Conservation (phyloP, 225 moss, liverwort and hornwort species). For the Pseudoscleropodium purum region DNA sequence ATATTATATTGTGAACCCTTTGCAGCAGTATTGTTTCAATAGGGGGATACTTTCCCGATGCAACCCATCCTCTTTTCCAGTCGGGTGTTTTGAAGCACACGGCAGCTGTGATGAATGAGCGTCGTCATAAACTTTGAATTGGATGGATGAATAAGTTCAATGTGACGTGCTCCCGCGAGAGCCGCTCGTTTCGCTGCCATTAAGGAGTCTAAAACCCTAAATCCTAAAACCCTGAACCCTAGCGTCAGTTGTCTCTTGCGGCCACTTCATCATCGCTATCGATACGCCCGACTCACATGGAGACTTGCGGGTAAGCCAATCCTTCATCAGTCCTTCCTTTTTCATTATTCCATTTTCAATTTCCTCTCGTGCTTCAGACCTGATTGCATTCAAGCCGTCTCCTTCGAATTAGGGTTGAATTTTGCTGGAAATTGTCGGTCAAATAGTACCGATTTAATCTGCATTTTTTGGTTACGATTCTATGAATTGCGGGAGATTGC, state of each 20-base stretch:
- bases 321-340: neutral
- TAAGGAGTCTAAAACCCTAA: neutral
- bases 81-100: neutral
- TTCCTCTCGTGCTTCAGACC: neutral
- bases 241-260: neutral
- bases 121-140: neutral
- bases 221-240: neutral
- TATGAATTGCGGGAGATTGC: neutral
- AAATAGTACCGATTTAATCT: neutral
- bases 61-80: neutral
- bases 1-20: no score
- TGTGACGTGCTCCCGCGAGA: neutral
- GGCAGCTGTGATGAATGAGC: no score
- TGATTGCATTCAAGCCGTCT: neutral
- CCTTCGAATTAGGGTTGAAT: neutral
- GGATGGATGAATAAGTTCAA: neutral
- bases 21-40: no score
- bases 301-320: neutral
- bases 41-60: no score
- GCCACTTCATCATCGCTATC: neutral
- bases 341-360: neutral
- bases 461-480: neutral
- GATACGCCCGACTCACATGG: neutral
- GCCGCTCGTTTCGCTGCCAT: neutral
- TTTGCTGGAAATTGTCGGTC: neutral